Conservation (phyloP, 306 rosid genomes). For the Vicia sativa region DNA sequence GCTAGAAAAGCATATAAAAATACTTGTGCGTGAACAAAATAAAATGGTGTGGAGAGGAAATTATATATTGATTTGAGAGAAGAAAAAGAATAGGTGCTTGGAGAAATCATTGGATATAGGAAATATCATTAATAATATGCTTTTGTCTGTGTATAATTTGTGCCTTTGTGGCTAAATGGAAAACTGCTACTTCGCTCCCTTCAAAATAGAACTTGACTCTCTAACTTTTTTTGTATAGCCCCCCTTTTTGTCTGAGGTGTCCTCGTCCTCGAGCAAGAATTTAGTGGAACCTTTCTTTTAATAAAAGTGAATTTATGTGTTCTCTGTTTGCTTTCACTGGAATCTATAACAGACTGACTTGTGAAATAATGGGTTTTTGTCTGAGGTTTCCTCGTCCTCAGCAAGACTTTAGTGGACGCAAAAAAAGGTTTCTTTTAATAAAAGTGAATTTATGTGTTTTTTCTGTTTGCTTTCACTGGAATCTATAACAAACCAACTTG, state of each 20-base stretch:
- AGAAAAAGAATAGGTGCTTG: not conserved
- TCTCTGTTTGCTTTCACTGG: too few species aligned
- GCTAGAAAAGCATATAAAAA: not conserved
- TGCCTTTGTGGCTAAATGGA: not conserved
- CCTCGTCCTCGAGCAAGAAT: not conserved
- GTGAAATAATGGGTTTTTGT: too few species aligned
- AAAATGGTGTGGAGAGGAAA: not conserved
- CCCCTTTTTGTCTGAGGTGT: not conserved
- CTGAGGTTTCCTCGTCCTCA: too few species aligned
- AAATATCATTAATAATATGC: not conserved
- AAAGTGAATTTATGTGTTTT: not conserved
- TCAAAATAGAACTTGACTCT: not conserved
- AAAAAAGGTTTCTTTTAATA: too few species aligned
- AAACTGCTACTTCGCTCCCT: not conserved
- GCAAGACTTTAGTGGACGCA: too few species aligned
- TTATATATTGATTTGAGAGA: not conserved
- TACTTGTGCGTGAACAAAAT: conserved; percentile 4
- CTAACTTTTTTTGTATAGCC: not conserved
- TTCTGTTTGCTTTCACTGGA: not conserved
- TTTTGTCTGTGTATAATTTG: not conserved
- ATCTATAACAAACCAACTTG: not conserved
- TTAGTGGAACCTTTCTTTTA: not conserved
- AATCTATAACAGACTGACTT: too few species aligned
- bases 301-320: too few species aligned
- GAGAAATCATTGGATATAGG: not conserved